Evolutionary conservation across 306 rosid genomes (phyloP).

Genomic region (Vachellia pachyceras): DNA sequence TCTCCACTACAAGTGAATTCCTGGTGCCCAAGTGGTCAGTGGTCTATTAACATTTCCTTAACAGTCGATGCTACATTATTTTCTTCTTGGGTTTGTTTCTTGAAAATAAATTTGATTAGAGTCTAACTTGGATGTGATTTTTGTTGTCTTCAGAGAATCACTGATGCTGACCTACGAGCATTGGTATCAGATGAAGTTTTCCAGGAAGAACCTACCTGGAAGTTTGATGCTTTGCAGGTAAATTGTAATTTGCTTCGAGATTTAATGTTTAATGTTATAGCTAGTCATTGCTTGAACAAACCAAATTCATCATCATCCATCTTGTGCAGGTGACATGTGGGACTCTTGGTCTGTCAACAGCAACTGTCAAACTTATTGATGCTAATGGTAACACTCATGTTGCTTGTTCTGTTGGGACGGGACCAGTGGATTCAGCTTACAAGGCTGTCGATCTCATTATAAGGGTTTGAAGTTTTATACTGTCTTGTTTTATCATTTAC

Average conservation of each 20-base stretch:
- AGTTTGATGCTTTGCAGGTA: conserved; percentile 86
- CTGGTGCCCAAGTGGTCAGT: neutral
- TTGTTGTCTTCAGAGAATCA: conserved; percentile 61
- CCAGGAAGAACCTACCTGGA: conserved; percentile 90
- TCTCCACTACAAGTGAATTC: neutral
- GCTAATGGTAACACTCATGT: conserved; percentile 60
- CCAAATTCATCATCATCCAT: neutral
- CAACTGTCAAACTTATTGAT: conserved; percentile 79
- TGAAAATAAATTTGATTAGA: neutral
- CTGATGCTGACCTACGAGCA: conserved; percentile 95
- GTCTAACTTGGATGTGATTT: neutral
- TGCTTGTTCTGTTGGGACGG: conserved; percentile 92
- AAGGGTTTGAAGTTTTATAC: conserved; percentile 60
- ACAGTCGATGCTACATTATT: neutral
- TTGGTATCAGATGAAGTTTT: conserved; percentile 92
- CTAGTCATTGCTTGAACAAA: conserved; percentile 9
- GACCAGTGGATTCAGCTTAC: conserved; percentile 99
- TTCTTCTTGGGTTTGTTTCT: too few species aligned
- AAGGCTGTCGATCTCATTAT: conserved; percentile 86
- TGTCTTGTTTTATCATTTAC: neutral
- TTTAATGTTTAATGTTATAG: conserved; percentile 8
- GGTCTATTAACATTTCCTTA: neutral
- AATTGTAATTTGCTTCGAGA: conserved; percentile 36
- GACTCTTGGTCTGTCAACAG: conserved; percentile 87
- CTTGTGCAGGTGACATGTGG: conserved; percentile 79